Percentiles rank a stretch among this genome's conserved stretches.
phyloP scores from a whole-genome alignment of 2,329 filamentous ascomycete species.

The Periconia sp. region DNA sequence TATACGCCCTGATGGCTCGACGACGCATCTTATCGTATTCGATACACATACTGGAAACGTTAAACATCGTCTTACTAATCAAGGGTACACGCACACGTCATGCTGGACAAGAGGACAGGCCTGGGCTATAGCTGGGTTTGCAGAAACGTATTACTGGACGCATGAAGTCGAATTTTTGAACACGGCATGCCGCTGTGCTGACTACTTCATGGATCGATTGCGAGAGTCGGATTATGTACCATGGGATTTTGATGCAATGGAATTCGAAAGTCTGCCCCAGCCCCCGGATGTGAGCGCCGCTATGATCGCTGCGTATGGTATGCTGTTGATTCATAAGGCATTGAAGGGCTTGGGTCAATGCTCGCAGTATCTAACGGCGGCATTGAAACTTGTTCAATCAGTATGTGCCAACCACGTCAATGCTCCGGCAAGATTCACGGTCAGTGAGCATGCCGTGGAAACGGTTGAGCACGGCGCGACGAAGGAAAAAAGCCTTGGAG shows the following conservation, averaged over 20 bases:
- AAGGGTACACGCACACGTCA: constrained; percentile 46
- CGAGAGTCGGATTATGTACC: constrained; percentile 43
- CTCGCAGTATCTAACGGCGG: constrained; percentile 2
- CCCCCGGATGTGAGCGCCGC: constrained; percentile 50
- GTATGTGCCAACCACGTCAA: constrained; percentile 4
- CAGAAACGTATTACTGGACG: constrained; percentile 49
- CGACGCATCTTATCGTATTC: constrained; percentile 6
- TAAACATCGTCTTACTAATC: constrained; percentile 50
- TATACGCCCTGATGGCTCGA: constrained; percentile 45
- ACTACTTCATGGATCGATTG: constrained; percentile 51
- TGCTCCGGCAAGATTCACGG: background rate
- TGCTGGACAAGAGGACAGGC: constrained; percentile 53
- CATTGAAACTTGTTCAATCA: constrained; percentile 4
- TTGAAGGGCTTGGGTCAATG: background rate
- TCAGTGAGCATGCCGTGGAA: background rate
- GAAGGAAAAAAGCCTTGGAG: background rate
- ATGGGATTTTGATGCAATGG: constrained; percentile 53
- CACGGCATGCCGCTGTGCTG: constrained; percentile 34
- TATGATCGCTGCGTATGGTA: constrained; percentile 46
- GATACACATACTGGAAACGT: constrained; percentile 5
- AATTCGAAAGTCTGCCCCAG: constrained; percentile 33
- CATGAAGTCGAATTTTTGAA: constrained; percentile 43
- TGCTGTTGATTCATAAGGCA: constrained; percentile 48
- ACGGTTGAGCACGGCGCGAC: constrained; percentile 4
- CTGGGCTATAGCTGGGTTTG: constrained; percentile 52